phyloP scores from a whole-genome alignment of 345 rosid species.

The Viola odorata region DNA sequence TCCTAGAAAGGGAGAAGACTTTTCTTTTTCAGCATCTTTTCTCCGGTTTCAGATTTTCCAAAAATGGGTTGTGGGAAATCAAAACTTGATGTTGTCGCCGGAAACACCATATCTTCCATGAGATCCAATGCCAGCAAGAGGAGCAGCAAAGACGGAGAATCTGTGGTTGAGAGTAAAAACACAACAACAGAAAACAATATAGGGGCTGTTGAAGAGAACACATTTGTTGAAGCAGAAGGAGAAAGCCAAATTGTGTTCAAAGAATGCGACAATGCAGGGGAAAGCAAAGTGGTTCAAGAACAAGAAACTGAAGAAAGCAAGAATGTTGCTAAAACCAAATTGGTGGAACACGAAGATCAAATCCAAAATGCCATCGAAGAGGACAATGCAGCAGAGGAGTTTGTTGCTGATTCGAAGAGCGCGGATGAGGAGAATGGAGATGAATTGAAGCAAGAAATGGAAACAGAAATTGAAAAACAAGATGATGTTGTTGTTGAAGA shows the following conservation, averaged over 20 bases:
- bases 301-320: background rate
- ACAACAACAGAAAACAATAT: too few relatives aligned
- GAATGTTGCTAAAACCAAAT: background rate
- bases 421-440: slow-evolving; percentile 11
- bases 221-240: background rate
- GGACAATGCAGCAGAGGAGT: background rate
- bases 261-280: too few relatives aligned
- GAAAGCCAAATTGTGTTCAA: background rate
- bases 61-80: slow-evolving; percentile 86
- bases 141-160: background rate
- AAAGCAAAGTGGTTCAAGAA: background rate
- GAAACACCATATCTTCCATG: slow-evolving; percentile 50
- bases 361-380: background rate
- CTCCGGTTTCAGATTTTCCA: background rate
- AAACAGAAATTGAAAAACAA: background rate
- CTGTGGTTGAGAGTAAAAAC: background rate
- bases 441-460: slow-evolving; percentile 7
- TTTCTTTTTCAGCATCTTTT: background rate
- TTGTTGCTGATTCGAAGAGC: background rate
- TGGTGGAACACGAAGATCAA: background rate
- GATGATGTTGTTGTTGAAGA: background rate
- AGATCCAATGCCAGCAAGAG: slow-evolving; percentile 21
- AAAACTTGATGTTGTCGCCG: slow-evolving; percentile 59
- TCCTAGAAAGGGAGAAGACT: background rate
- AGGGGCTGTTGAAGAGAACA: background rate